A percentile compares a stretch with the other conserved stretches of the same genome.
Conservation (phyloP, 768 basidiomycete genomes). For the Pholiota molesta region DNA sequence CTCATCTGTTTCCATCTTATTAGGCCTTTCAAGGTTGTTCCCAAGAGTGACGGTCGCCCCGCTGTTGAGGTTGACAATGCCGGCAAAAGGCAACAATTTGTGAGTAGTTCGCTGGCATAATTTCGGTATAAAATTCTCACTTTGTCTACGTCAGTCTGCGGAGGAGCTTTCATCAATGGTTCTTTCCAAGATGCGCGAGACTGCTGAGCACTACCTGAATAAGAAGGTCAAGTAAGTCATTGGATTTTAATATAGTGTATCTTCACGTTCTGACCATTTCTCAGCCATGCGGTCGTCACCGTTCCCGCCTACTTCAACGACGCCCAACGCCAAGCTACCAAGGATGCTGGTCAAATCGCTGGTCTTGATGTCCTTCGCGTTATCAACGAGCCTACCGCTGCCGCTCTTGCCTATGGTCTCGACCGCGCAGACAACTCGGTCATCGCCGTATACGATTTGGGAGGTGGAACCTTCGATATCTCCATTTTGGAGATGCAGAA, state of each 20-base stretch:
- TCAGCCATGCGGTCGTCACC: slow-evolving; percentile 86
- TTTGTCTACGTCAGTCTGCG: slow-evolving; percentile 55
- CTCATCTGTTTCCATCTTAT: neutral
- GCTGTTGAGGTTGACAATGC: slow-evolving; percentile 85
- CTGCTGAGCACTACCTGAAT: slow-evolving; percentile 90
- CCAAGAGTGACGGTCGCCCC: slow-evolving; percentile 74
- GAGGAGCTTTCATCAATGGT: slow-evolving; percentile 91
- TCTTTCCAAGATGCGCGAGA: slow-evolving; percentile 92
- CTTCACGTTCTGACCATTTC: slow-evolving; percentile 10
- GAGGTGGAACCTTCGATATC: slow-evolving; percentile 99
- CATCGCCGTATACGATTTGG: slow-evolving; percentile 98
- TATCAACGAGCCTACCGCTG: slow-evolving; percentile 99
- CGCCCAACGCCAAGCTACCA: slow-evolving; percentile 98
- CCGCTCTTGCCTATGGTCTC: slow-evolving; percentile 96
- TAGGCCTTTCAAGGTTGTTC: slow-evolving; percentile 83
- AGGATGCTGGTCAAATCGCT: slow-evolving; percentile 96
- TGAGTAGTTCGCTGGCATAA: slow-evolving; percentile 40
- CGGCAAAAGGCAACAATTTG: slow-evolving; percentile 80
- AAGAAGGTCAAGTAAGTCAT: slow-evolving; percentile 88
- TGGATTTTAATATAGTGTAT: neutral
- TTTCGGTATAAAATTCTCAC: slow-evolving; percentile 4
- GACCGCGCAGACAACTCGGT: slow-evolving; percentile 84
- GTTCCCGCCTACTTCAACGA: slow-evolving; percentile 99
- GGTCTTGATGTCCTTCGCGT: slow-evolving; percentile 97
- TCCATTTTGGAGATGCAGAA: slow-evolving; percentile 99